Evolutionary conservation across 2,329 filamentous ascomycete species (phyloP).

Genomic region (Verticillium nonalfalfae): DNA sequence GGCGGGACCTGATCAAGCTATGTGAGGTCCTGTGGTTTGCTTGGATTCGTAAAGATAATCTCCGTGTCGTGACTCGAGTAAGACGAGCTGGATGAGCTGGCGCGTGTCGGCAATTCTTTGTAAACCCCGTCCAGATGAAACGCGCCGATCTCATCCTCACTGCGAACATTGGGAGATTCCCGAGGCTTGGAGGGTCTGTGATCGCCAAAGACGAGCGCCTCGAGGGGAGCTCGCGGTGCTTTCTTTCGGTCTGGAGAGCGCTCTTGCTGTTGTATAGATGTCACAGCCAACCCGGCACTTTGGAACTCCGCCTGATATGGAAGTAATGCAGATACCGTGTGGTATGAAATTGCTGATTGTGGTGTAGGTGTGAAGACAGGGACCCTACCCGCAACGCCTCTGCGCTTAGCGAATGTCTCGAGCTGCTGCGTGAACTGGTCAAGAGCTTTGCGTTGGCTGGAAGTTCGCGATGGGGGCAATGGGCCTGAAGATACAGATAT

Average conservation of each 20-base stretch:
- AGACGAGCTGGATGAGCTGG: neutral
- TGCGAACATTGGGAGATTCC: neutral
- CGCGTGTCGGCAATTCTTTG: neutral
- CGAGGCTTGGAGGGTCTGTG: neutral
- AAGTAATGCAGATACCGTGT: conserved; percentile 45
- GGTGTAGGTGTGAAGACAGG: conserved; percentile 31
- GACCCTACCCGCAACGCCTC: conserved; percentile 27
- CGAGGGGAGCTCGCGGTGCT: neutral
- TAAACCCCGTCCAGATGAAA: neutral
- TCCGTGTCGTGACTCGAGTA: neutral
- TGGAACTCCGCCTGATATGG: conserved; percentile 48
- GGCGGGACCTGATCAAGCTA: neutral
- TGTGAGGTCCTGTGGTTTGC: neutral
- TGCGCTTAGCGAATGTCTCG: conserved; percentile 18
- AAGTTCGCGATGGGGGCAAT: conserved; percentile 26
- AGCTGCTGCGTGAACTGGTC: conserved; percentile 18
- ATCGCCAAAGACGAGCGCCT: neutral
- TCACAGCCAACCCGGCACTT: conserved; percentile 49
- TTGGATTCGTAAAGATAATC: neutral
- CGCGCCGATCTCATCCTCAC: neutral
- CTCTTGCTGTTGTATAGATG: conserved; percentile 38
- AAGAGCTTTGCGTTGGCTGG: conserved; percentile 34
- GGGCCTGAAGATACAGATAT: conserved; percentile 1
- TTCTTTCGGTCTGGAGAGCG: conserved; percentile 7
- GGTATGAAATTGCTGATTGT: conserved; percentile 35